These are phyloP conservation scores for Podila verticillata DNA, from an alignment of 192 early-diverging fungal genomes.

Conservation along the genomic window DNA sequence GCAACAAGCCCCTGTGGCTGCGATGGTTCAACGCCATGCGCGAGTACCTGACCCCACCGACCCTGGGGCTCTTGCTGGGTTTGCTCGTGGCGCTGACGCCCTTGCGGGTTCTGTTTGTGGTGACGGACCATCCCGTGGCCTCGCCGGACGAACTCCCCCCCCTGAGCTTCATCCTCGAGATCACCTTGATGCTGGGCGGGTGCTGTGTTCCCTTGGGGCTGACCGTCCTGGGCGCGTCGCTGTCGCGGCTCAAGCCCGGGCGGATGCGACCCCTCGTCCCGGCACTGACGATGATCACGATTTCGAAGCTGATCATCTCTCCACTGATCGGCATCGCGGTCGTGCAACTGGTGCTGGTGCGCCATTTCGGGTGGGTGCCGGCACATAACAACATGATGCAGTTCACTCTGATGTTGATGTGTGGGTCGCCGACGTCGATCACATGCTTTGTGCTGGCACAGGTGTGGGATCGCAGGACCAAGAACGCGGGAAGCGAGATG, in stretches of 20 bases:
- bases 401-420: constrained; percentile 41
- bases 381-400: constrained; percentile 35
- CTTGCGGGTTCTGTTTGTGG: constrained; percentile 15
- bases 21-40: constrained; percentile 21
- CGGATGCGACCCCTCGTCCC: constrained; percentile 41
- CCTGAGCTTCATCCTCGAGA: constrained; percentile 35
- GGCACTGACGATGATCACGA: constrained; percentile 26
- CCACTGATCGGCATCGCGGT: constrained; percentile 17
- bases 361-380: constrained; percentile 19
- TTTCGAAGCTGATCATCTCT: constrained; percentile 28
- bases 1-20: constrained; percentile 11
- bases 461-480: constrained; percentile 44
- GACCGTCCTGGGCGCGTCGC: constrained; percentile 37
- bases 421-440: constrained; percentile 33
- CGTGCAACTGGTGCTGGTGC: constrained; percentile 24
- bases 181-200: constrained; percentile 37
- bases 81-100: constrained; percentile 18
- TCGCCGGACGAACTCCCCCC: constrained; percentile 33
- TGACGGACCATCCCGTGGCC: constrained; percentile 12
- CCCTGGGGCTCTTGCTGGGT: constrained; percentile 33
- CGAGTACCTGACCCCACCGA: constrained; percentile 44
- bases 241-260: constrained; percentile 41
- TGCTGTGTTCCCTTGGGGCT: constrained; percentile 39
- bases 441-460: constrained; percentile 42
- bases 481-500: constrained; percentile 39